Conservation (phyloP, 306 rosid species). For the Citrullus colocynthis region DNA sequence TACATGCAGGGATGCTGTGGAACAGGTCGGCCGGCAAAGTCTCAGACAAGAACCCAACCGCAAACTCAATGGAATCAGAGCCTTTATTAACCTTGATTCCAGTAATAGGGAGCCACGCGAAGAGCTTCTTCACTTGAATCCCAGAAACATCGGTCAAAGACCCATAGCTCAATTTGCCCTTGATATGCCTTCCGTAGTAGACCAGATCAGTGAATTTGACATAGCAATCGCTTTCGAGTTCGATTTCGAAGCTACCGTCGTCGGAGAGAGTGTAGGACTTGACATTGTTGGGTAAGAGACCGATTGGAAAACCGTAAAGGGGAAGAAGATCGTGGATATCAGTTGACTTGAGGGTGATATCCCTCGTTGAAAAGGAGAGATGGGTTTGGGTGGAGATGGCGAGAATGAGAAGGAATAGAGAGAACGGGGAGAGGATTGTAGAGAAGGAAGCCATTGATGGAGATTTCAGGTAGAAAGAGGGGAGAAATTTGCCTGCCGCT, state of each 20-base stretch:
- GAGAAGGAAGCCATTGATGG: conserved; percentile 24
- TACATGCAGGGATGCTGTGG: conserved; percentile 30
- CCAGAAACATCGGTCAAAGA: conserved; percentile 46
- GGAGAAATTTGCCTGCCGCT: neutral
- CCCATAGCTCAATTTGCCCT: conserved; percentile 37
- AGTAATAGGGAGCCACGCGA: conserved; percentile 51
- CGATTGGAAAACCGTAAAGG: conserved; percentile 53
- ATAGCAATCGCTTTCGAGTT: conserved; percentile 42
- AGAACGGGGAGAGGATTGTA: neutral
- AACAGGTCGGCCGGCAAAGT: conserved; percentile 34
- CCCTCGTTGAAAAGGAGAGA: conserved; percentile 6
- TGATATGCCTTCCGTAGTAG: conserved; percentile 33
- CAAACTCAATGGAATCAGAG: conserved; percentile 31
- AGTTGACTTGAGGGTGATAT: neutral
- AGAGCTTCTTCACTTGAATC: conserved; percentile 51
- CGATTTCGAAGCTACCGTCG: conserved; percentile 34
- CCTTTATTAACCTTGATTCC: conserved; percentile 27
- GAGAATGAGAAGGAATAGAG: conserved; percentile 15
- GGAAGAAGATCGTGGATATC: conserved; percentile 60
- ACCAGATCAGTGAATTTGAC: conserved; percentile 32
- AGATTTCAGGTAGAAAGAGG: neutral
- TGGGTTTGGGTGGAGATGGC: conserved; percentile 12
- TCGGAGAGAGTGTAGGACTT: conserved; percentile 43
- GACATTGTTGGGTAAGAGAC: conserved; percentile 58
- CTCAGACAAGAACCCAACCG: conserved; percentile 52